phyloP scores from a whole-genome alignment of 2,329 filamentous ascomycete species.

The Verticillium nonalfalfae region DNA sequence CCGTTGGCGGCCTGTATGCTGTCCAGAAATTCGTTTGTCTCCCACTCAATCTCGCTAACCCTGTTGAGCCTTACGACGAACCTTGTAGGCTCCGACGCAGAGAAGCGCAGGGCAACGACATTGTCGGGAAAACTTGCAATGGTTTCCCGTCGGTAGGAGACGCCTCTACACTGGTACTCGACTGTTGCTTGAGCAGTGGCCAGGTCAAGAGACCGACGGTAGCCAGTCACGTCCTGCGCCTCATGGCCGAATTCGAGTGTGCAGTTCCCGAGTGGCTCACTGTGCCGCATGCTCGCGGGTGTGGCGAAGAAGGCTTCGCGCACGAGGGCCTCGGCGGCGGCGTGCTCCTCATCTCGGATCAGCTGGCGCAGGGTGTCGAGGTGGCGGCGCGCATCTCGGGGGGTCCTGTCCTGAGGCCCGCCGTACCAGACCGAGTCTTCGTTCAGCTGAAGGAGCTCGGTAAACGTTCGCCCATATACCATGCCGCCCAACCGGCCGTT shows the following conservation, averaged over 20 bases:
- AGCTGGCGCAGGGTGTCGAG: conserved; percentile 26
- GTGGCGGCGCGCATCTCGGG: conserved; percentile 23
- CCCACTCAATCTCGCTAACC: conserved; percentile 32
- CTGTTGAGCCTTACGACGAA: conserved; percentile 24
- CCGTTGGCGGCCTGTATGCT: conserved; percentile 18
- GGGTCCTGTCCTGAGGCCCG: conserved; percentile 29
- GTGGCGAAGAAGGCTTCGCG: conserved; percentile 33
- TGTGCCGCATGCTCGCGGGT: conserved; percentile 38
- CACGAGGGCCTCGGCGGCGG: conserved; percentile 12
- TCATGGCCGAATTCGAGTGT: conserved; percentile 32
- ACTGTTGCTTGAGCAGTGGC: conserved; percentile 4
- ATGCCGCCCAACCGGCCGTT: conserved; percentile 33
- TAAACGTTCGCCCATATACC: conserved; percentile 26
- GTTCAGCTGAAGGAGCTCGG: conserved; percentile 35
- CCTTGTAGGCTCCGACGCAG: conserved; percentile 9
- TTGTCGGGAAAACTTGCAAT: conserved; percentile 14
- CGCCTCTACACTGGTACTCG: conserved; percentile 8
- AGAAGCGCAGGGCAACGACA: conserved; percentile 9
- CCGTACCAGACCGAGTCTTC: conserved; percentile 40
- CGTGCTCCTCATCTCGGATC: conserved; percentile 23
- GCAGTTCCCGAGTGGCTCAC: conserved; percentile 31
- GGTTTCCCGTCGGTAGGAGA: conserved; percentile 13
- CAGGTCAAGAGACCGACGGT: conserved; percentile 11
- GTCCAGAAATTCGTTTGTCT: conserved; percentile 36
- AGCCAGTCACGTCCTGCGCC: conserved; percentile 7